Base-by-base conservation (phyloP, 2,329 filamentous ascomycete species). In the Ceratocystis papillata region DNA sequence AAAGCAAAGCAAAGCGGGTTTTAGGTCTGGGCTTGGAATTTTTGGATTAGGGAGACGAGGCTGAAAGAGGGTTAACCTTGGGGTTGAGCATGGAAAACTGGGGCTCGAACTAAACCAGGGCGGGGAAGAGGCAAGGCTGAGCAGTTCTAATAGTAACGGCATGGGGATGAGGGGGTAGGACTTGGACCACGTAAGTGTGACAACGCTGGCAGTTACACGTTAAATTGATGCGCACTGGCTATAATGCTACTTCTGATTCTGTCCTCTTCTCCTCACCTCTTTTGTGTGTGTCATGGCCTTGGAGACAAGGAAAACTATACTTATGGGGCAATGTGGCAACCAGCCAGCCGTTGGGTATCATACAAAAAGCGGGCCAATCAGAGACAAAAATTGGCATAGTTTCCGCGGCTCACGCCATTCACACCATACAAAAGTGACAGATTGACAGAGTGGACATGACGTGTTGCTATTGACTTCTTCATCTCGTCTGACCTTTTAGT, bases 281-380 rank as follows among this genome's bases (percentile, higher is more conserved):
- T 50, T 5, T 50, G 12, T 41, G 37, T 10, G 37, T 41, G 15
- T 41, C 10, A 41, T 41, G 10, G 37, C 37, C 37, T 41, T 41
- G 12, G 37, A 41, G 37, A 41, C 37, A 12, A 41, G 37, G 37
- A 48, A 22, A 6, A 20, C 46, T 3, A 33, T 22, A 22, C 22
- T 28, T 33, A 30, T 57, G 5, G 8, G 22, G 53, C 15, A n/a
- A 30, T 57, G 28, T 57, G 53, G 53, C 53, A 57, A 15, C 28
- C 53, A 57, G 28, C 12, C 22, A 33, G 20, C 28, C 22, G 53
- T 57, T 57, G 53, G 53, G 53, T 57, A 57, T 17, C 53, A 57
- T 57, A 55, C 20, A 30, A 30, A 20, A 57, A 15, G 17, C 53
- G 53, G 28, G 22, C 53, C 22, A 30, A 28, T 28, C 20, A 15